phyloP scores from a whole-genome alignment of 257 asterid genomes.

The Forsythia suspensa region DNA sequence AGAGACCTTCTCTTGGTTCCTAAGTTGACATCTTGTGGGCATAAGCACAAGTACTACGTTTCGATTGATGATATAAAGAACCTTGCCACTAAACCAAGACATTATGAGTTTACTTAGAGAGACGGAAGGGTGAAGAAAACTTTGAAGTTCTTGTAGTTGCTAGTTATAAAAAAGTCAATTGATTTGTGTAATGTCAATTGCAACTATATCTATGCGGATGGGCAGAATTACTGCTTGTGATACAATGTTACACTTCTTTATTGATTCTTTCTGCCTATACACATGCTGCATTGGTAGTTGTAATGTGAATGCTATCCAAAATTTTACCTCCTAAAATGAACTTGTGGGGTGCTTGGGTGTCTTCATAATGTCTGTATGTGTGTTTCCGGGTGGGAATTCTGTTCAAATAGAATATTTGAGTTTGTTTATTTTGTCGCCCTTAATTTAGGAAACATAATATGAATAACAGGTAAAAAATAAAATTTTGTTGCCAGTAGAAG shows the following conservation, averaged over 20 bases:
- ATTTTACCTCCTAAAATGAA: not conserved
- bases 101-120: not conserved
- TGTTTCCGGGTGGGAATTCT: not conserved
- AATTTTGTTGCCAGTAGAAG: not conserved
- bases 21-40: not conserved
- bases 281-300: not conserved
- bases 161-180: not conserved
- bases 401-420: not conserved
- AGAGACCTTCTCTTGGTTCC: not conserved
- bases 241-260: not conserved
- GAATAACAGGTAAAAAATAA: too few relatives aligned
- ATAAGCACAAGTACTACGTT: not conserved
- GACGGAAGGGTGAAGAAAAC: not conserved
- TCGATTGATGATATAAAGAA: not conserved
- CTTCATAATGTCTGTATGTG: not conserved
- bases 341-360: not conserved
- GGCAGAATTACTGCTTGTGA: not conserved
- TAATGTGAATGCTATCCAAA: not conserved
- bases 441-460: not conserved
- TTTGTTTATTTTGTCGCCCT: not conserved
- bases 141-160: not conserved
- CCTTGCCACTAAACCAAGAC: not conserved
- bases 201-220: not conserved
- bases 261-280: not conserved
- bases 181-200: not conserved